Conservation (phyloP, 208 protist species). For the Crithidia bombi region DNA sequence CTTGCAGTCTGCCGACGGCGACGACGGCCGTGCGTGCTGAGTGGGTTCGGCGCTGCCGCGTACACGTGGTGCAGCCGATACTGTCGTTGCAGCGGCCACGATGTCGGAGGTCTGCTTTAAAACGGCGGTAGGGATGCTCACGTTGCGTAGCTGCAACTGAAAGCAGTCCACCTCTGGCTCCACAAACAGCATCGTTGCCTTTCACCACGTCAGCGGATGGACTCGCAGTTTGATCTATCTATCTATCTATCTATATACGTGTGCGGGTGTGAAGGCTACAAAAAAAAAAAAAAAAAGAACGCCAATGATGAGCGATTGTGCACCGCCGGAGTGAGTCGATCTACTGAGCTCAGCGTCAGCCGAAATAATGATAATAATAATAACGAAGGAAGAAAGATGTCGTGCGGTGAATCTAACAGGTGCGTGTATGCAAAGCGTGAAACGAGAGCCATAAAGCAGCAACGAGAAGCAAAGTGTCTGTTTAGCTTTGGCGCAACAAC, state of each 20-base stretch:
- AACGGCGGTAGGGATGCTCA: constrained; percentile 46
- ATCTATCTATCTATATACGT: no score
- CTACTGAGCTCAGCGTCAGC: no score
- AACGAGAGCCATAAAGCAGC: no score
- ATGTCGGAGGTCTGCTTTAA: constrained; percentile 25
- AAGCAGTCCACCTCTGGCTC: constrained; percentile 79
- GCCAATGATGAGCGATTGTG: constrained; percentile 8
- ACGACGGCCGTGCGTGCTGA: not conserved
- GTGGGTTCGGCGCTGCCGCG: constrained; percentile 1
- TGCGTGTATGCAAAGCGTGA: no score
- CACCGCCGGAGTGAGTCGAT: no score
- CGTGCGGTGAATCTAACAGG: no score
- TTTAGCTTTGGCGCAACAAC: no score
- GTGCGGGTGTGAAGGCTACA: not conserved
- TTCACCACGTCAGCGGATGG: not conserved
- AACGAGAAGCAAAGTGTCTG: no score
- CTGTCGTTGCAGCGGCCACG: not conserved
- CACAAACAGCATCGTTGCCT: constrained; percentile 54
- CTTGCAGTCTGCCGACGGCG: not conserved
- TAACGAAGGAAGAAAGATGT: no score
- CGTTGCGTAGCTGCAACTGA: constrained; percentile 46
- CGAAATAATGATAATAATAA: no score
- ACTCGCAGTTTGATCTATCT: not conserved
- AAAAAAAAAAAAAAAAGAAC: constrained; percentile 30
- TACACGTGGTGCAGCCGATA: not conserved